Percentiles rank a stretch among this genome's conserved stretches.
These are phyloP conservation scores for Fusarium torreyae DNA, from an alignment of 2,329 filamentous ascomycete genomes.

Conservation along the genomic window DNA sequence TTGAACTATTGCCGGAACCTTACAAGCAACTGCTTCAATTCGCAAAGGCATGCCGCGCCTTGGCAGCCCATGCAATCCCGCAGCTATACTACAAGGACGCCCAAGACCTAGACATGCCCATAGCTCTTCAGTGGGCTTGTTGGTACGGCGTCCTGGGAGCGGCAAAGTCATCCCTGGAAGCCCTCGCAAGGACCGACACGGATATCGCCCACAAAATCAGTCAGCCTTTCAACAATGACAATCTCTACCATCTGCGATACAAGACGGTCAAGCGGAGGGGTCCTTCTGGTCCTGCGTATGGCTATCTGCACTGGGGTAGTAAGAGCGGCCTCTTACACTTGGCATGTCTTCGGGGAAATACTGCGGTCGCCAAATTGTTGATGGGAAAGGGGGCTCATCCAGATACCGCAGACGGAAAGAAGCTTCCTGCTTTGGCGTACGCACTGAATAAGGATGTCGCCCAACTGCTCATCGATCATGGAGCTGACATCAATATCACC, in stretches of 20 bases:
- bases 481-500: conserved; percentile 26
- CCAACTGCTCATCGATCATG: conserved; percentile 20
- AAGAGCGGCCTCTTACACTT: conserved; percentile 34
- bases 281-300: conserved; percentile 4
- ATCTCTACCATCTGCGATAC: conserved; percentile 28
- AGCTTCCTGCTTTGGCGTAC: conserved; percentile 27
- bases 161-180: conserved; percentile 28
- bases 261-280: conserved; percentile 1
- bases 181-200: not conserved
- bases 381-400: conserved; percentile 15
- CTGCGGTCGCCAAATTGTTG: conserved; percentile 26
- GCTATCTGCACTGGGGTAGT: conserved; percentile 28
- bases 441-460: conserved; percentile 34
- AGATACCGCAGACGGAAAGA: conserved; percentile 16
- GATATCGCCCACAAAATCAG: conserved; percentile 20
- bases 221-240: conserved; percentile 15
- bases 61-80: conserved; percentile 17
- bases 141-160: conserved; percentile 35
- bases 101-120: conserved; percentile 17
- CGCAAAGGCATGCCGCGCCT: conserved; percentile 18
- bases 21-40: conserved; percentile 21
- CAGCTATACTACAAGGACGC: conserved; percentile 30
- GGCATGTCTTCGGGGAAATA: conserved; percentile 41
- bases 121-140: conserved; percentile 36
- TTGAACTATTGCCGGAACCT: conserved; percentile 12